These are phyloP conservation scores for Talaromyces sp. DNA, from an alignment of 2,329 filamentous ascomycete genomes.

Conservation along the genomic window DNA sequence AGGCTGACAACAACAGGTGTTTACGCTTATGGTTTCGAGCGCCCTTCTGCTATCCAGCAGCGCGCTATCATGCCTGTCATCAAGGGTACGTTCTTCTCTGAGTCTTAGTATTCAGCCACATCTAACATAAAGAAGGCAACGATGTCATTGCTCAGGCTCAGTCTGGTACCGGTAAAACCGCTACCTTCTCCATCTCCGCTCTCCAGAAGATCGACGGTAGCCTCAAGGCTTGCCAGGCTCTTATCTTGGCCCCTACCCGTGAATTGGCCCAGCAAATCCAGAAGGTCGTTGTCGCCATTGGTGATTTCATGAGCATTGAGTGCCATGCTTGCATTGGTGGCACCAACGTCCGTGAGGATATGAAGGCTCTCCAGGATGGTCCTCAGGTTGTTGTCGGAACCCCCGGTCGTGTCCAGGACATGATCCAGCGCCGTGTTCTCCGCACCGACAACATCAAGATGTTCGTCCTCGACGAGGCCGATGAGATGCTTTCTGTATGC, in stretches of 20 bases:
- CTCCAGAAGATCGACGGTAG: slow-evolving; percentile 97
- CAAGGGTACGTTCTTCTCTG: slow-evolving; percentile 67
- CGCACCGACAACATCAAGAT: slow-evolving; percentile 99
- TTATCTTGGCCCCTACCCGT: slow-evolving; percentile 96
- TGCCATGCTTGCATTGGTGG: slow-evolving; percentile 99
- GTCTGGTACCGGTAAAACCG: slow-evolving; percentile 99
- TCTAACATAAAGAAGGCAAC: slow-evolving; percentile 60
- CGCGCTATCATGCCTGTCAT: slow-evolving; percentile 99
- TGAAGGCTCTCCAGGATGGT: slow-evolving; percentile 94
- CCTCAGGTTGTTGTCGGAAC: slow-evolving; percentile 98
- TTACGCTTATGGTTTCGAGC: slow-evolving; percentile 99
- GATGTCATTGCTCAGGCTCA: slow-evolving; percentile 99
- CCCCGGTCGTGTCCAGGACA: slow-evolving; percentile 96
- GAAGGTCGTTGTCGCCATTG: slow-evolving; percentile 97
- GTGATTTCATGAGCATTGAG: slow-evolving; percentile 99
- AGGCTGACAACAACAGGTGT: slow-evolving; percentile 58
- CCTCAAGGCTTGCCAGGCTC: slow-evolving; percentile 94
- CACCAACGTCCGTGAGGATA: slow-evolving; percentile 96
- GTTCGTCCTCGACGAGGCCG: slow-evolving; percentile 98
- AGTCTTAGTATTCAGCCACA: not conserved
- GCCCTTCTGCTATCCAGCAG: slow-evolving; percentile 98
- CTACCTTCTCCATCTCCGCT: slow-evolving; percentile 98
- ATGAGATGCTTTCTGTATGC: slow-evolving; percentile 76
- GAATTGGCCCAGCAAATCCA: slow-evolving; percentile 99
- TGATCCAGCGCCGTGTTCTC: slow-evolving; percentile 97